Conservation (phyloP, 176 grass and related monocot genomes). For the Chloris gayana region DNA sequence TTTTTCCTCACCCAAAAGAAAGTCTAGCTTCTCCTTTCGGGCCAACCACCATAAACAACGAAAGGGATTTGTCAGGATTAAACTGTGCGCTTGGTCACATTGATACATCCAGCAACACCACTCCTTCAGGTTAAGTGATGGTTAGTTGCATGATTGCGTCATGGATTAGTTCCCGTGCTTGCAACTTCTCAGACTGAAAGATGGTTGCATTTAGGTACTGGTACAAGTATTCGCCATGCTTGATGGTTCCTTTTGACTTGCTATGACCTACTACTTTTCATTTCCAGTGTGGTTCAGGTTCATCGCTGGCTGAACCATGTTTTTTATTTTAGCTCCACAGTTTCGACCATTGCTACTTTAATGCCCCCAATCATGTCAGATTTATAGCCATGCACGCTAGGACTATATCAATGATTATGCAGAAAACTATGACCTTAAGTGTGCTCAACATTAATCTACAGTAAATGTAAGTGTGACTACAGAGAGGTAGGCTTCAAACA, state of each 20-base stretch:
- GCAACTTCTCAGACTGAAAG: slow-evolving; percentile 1
- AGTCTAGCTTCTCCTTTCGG: slow-evolving; percentile 24
- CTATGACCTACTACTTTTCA: neutral
- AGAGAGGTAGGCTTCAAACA: too few relatives aligned
- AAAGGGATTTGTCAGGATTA: slow-evolving; percentile 11
- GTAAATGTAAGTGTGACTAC: too few relatives aligned
- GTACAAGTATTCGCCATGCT: neutral
- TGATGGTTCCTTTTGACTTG: slow-evolving; percentile 27
- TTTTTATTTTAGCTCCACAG: too few relatives aligned
- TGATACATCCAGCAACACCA: neutral
- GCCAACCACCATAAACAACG: slow-evolving; percentile 39
- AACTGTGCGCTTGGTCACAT: slow-evolving; percentile 21
- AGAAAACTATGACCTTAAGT: too few relatives aligned
- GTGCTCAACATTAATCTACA: too few relatives aligned
- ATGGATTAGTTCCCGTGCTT: slow-evolving; percentile 38
- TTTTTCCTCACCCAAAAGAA: neutral
- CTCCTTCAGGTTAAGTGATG: neutral
- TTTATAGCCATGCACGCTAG: too few relatives aligned
- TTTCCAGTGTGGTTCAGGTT: slow-evolving; percentile 7
- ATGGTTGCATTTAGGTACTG: neutral
- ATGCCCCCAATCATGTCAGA: too few relatives aligned
- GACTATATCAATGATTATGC: too few relatives aligned
- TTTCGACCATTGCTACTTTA: too few relatives aligned
- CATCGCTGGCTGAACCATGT: neutral
- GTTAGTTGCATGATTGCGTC: slow-evolving; percentile 31